Base-by-base conservation (phyloP, 768 basidiomycete genomes). In the Rhizopogon roseolus region DNA sequence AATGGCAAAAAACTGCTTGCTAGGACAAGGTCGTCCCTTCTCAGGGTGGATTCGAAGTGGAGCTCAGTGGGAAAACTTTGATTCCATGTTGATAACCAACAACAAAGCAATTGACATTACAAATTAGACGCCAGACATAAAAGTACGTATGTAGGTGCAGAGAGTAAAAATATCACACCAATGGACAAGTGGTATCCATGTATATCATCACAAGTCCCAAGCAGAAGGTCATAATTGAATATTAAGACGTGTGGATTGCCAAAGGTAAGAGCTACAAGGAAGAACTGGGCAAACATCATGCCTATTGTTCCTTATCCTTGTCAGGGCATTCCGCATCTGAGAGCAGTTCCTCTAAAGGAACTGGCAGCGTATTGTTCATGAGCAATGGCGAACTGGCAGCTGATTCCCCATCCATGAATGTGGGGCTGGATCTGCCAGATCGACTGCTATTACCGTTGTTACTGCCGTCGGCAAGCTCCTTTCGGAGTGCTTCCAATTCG, bases 401-500 rank as follows among this genome's bases (percentile, higher is more conserved):
- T 1, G 76, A 73, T 25, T 72, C 72, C 16, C 71, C 63, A 29
- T 81, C 80, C 32, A 72, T 75, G 25, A 71, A 56, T n/a, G 67
- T 69, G 13, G 86, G 85, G 38, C 79, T 86, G 4, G 80, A 74
- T 11, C 68, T 70, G 1, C 77, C 78, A 6, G 76, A 85, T 16
- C 82, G 81, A 17, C 79, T 73, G 25, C 19, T 22, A 10, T 22
- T 46, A 2, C 17, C 29, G 11, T 45, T 48, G 6, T 36, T 48
- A 46, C 72, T 76, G 13, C 74, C 76, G 60, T 92, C 88, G 3
- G 91, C 92, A 29, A 96, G 78, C 62, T 97, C 94, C 70, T 92
- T 94, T 46, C 94, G 85, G 38, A 97, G 70, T 6, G 88, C 86
- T 64, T 96, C 94, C 25, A 97, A 74, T 69, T 97, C 94, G 27